These are phyloP conservation scores for Penstemon newberryi DNA, from an alignment of 257 asterid genomes.

Conservation along the genomic window DNA sequence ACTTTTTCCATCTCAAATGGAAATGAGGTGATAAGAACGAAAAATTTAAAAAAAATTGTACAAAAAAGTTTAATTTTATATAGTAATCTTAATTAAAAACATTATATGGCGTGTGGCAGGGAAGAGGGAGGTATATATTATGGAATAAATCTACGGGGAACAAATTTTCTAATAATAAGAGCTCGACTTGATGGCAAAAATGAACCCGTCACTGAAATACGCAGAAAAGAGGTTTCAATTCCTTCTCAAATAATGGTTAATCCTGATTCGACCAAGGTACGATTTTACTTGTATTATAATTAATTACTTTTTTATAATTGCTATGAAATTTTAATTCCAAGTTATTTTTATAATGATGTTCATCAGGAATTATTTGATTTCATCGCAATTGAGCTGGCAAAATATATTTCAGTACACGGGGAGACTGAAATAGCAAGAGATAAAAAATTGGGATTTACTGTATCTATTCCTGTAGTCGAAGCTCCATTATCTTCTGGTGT, in stretches of 20 bases:
- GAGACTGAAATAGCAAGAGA: conserved; percentile 32
- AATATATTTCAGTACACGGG: conserved; percentile 46
- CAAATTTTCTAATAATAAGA: conserved; percentile 47
- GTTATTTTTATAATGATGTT: not conserved
- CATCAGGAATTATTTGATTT: conserved; percentile 64
- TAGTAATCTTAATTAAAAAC: too few species aligned
- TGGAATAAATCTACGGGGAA: conserved; percentile 71
- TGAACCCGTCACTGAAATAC: conserved; percentile 50
- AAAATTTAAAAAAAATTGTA: too few species aligned
- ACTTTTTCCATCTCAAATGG: too few species aligned
- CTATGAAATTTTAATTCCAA: too few species aligned
- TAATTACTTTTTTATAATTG: too few species aligned
- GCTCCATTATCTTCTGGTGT: conserved; percentile 39
- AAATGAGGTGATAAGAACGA: too few species aligned
- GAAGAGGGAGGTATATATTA: conserved; percentile 63
- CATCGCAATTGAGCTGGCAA: conserved; percentile 57
- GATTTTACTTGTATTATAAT: not conserved
- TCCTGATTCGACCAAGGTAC: conserved; percentile 45
- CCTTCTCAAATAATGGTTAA: conserved; percentile 38
- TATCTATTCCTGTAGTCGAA: conserved; percentile 54
- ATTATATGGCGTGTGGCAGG: conserved; percentile 35
- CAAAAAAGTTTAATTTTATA: too few species aligned
- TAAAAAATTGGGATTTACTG: conserved; percentile 56
- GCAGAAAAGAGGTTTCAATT: conserved; percentile 48
- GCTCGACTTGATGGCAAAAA: conserved; percentile 64